Conservation (phyloP, 108 stramenopile species). For the Cyclotella atomus region DNA sequence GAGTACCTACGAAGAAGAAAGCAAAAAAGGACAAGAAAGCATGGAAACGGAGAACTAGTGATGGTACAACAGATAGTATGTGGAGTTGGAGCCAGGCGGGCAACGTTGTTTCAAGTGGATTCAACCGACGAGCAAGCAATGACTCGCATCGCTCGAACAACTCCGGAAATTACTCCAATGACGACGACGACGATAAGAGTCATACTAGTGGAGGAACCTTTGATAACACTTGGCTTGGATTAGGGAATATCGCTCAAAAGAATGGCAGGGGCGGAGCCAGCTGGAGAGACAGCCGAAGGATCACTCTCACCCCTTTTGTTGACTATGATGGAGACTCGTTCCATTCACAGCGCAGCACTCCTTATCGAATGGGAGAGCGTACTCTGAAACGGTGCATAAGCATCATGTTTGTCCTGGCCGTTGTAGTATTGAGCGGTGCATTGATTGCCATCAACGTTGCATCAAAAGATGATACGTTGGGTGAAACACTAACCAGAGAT, state of each 20-base stretch:
- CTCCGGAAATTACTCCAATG: neutral
- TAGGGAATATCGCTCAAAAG: slow-evolving; percentile 4
- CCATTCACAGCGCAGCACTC: neutral
- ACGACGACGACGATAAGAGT: neutral
- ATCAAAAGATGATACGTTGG: neutral
- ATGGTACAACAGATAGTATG: slow-evolving; percentile 4
- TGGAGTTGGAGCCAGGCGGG: neutral
- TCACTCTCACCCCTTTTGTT: slow-evolving; percentile 8
- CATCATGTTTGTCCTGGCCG: slow-evolving; percentile 14
- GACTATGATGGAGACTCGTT: slow-evolving; percentile 12
- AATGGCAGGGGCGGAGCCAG: slow-evolving; percentile 14
- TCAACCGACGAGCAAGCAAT: neutral
- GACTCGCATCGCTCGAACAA: neutral
- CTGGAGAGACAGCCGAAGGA: neutral
- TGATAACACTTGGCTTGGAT: slow-evolving; percentile 13
- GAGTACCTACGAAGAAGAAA: too few relatives aligned
- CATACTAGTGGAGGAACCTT: slow-evolving; percentile 17
- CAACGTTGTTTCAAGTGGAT: neutral
- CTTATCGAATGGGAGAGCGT: slow-evolving; percentile 11
- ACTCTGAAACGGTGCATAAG: slow-evolving; percentile 9
- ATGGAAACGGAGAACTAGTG: neutral
- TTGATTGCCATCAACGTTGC: slow-evolving; percentile 2
- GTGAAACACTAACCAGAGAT: neutral
- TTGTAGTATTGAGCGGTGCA: slow-evolving; percentile 11
- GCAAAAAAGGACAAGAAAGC: neutral